phyloP scores from a whole-genome alignment of 164 flowering plant genomes.

The Cinnamomum micranthum region DNA sequence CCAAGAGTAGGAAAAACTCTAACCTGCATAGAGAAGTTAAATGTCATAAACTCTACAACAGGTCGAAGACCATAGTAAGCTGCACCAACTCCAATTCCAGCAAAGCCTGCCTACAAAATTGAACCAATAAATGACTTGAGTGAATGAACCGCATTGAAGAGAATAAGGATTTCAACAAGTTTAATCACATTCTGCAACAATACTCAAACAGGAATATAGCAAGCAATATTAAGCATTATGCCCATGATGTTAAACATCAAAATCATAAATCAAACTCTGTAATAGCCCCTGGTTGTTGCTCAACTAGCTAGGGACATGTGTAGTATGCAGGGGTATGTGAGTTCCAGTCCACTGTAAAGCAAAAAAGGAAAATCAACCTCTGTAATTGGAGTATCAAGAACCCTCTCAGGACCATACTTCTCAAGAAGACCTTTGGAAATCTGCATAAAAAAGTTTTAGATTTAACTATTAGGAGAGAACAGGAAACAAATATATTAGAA shows the following conservation, averaged over 20 bases:
- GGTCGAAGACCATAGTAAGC: conserved; percentile 86
- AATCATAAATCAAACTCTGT: neutral
- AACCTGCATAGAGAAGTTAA: conserved; percentile 99
- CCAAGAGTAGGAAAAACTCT: neutral
- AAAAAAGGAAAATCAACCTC: conserved; percentile 48
- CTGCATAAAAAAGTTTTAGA: conserved; percentile 24
- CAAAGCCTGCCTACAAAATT: conserved; percentile 78
- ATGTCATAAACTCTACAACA: conserved; percentile 94
- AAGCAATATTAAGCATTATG: neutral
- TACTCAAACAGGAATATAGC: neutral
- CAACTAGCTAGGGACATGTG: too few relatives aligned
- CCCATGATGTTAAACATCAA: neutral
- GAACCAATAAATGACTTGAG: neutral
- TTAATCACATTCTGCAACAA: neutral
- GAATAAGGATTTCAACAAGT: neutral
- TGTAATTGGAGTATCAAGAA: conserved; percentile 94
- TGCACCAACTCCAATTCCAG: conserved; percentile 98
- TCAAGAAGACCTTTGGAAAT: conserved; percentile 84
- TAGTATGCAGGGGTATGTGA: too few relatives aligned
- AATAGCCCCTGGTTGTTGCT: too few relatives aligned
- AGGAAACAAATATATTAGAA: too few relatives aligned
- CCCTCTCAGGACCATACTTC: conserved; percentile 96
- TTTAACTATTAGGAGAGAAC: neutral
- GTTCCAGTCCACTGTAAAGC: neutral
- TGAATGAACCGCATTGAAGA: neutral